Evolutionary conservation across 495 filamentous ascomycete species (phyloP), one percentile per base, ranked within the genome.

Genomic region (Bombardia bombarda): DNA sequence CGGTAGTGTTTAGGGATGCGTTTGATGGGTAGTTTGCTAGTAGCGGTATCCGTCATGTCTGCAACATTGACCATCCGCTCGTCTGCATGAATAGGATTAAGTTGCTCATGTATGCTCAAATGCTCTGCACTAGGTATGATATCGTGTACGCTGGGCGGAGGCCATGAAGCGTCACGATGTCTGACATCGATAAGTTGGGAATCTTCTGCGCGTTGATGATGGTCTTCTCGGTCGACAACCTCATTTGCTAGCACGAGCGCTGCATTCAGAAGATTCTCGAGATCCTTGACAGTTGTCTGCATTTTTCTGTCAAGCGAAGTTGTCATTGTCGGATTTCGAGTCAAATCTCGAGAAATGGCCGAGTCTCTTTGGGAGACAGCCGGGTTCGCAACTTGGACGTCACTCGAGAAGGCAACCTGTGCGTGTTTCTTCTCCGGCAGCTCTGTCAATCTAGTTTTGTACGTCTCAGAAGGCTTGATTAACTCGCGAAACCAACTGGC

Each of bases 261-360:
- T 49, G 74, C 66, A 26, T 55, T 58, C 14, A 75, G 57, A 10
- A 75, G 59, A 32, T 57, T 47, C 38, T 77, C 72, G 22, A 75
- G 58, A 39, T 69, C 60, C 13, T 50, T 55, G 47, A 73, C 56
- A 7, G 65, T 65, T 18, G 45, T 49, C 38, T 58, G 52, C 38
- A 59, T 53, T 7, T 56, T 47, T 14, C 45, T 33, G 41, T 62
- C 59, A n/a, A 60, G 40, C 3, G 53, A 43, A 8, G 30, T 25
- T 1, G 46, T 23, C 0, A 30, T 34, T 2, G 33, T 38, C 0
- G 52, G 47, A 3, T 31, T 33, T 20, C 40, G 14, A 8, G 45
- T 37, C 18, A 49, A 23, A 3, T 12, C 39, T 6, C 47, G 46
- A 35, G 40, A 13, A 18, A 23, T 38, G 8, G 20, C 23, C 2